phyloP scores from a whole-genome alignment of 352 stramenopile genomes.

The Pythium folliculosum region DNA sequence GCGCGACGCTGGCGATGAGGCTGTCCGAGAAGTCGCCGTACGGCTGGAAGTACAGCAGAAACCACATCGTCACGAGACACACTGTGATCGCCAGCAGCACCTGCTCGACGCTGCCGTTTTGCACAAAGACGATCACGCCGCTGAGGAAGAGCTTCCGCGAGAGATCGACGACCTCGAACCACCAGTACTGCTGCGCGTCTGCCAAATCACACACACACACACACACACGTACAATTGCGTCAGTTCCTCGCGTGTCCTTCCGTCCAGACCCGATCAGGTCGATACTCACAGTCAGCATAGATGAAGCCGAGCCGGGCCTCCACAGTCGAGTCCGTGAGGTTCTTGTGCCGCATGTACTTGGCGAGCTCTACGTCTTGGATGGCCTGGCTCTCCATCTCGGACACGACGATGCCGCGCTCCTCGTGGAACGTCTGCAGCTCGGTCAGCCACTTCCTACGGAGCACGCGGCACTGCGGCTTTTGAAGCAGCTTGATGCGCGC shows the following conservation, averaged over 20 bases:
- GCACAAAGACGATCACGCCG: constrained; percentile 72
- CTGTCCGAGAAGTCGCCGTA: constrained; percentile 75
- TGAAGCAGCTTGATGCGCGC: constrained; percentile 48
- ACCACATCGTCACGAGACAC: constrained; percentile 77
- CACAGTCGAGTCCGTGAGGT: constrained; percentile 69
- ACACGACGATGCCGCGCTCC: constrained; percentile 46
- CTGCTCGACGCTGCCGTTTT: constrained; percentile 71
- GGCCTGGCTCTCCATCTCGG: constrained; percentile 52
- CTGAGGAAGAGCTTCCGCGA: constrained; percentile 78
- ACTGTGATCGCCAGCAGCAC: constrained; percentile 65
- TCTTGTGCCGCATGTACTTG: constrained; percentile 79
- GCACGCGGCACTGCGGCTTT: constrained; percentile 37
- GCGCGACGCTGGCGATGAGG: constrained; percentile 69
- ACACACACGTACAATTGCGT: neutral
- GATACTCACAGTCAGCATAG: constrained; percentile 67
- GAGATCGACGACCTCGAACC: constrained; percentile 82
- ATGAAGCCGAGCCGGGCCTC: constrained; percentile 73
- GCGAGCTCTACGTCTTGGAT: constrained; percentile 68
- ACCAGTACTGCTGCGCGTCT: constrained; percentile 74
- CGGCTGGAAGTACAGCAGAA: constrained; percentile 75
- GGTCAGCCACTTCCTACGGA: constrained; percentile 67
- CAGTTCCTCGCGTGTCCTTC: neutral
- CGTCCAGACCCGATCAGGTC: neutral
- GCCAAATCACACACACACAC: constrained; percentile 7
- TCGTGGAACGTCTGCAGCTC: constrained; percentile 54